A percentile compares a stretch with the other conserved stretches of the same genome.
These are phyloP conservation scores for Suillus weaverae DNA, from an alignment of 768 basidiomycete genomes.

Conservation along the genomic window DNA sequence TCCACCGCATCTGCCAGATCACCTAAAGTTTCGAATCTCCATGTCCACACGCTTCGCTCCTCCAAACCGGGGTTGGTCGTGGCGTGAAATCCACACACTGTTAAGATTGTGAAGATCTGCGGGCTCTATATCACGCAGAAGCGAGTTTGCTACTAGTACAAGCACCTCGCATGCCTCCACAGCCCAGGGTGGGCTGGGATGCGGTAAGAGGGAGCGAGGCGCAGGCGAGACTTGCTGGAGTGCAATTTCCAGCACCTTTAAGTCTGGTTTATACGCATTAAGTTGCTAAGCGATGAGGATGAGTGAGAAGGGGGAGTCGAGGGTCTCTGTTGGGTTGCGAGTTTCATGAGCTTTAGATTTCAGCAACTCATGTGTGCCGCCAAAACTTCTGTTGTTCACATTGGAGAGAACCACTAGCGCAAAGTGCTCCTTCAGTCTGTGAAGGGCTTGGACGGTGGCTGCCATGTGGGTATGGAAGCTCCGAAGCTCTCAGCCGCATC, in stretches of 20 bases:
- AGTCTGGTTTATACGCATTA: conserved; percentile 70
- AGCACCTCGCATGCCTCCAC: conserved; percentile 48
- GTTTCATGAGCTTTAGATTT: conserved; percentile 9
- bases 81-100: conserved; percentile 67
- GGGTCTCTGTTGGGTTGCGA: conserved; percentile 35
- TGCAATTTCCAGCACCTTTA: conserved; percentile 37
- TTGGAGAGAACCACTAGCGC: conserved; percentile 76
- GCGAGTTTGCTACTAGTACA: conserved; percentile 67
- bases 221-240: conserved; percentile 25
- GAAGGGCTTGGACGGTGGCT: conserved; percentile 58
- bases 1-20: conserved; percentile 62
- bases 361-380: conserved; percentile 56
- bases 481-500: conserved; percentile 57
- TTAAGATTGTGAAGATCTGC: conserved; percentile 54
- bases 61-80: conserved; percentile 40
- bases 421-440: conserved; percentile 57
- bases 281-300: conserved; percentile 73
- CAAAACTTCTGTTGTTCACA: conserved; percentile 66
- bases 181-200: conserved; percentile 13
- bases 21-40: conserved; percentile 60
- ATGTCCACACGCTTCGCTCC: conserved; percentile 46
- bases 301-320: conserved; percentile 59
- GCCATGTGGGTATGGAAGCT: conserved; percentile 60
- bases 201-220: conserved; percentile 21
- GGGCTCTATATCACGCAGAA: conserved; percentile 66